phyloP scores from a whole-genome alignment of 2,329 filamentous ascomycete genomes.

The Apiospora saccharicola region DNA sequence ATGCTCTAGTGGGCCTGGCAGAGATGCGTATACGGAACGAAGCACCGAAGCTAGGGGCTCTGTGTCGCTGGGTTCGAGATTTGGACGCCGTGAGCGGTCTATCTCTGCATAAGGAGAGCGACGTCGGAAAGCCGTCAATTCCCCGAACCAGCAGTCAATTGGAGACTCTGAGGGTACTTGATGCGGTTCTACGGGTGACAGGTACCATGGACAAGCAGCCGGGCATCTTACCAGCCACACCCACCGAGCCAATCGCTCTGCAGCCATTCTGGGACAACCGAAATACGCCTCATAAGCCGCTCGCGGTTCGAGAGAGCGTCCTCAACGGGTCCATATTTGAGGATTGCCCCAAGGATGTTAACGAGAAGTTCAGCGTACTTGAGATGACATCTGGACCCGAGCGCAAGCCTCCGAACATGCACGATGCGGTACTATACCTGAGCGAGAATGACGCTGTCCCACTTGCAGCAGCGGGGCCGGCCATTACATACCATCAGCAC shows the following conservation, averaged over 20 bases:
- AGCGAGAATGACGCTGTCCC: constrained; percentile 64
- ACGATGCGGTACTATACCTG: constrained; percentile 71
- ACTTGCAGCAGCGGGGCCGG: constrained; percentile 52
- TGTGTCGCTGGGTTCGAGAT: constrained; percentile 77
- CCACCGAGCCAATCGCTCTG: constrained; percentile 59
- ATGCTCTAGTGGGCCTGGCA: constrained; percentile 70
- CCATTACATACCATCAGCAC: constrained; percentile 64
- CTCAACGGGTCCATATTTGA: constrained; percentile 63
- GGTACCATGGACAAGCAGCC: constrained; percentile 64
- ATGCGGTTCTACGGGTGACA: constrained; percentile 69
- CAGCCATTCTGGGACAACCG: constrained; percentile 69
- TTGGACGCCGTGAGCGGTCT: constrained; percentile 73
- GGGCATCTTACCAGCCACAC: constrained; percentile 40
- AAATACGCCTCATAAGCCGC: constrained; percentile 44
- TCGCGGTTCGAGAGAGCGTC: constrained; percentile 63
- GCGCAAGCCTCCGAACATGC: constrained; percentile 73
- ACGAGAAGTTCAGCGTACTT: constrained; percentile 60
- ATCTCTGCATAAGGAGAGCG: constrained; percentile 59
- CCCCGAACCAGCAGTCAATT: constrained; percentile 54
- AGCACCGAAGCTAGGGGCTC: constrained; percentile 70
- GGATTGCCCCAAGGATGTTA: constrained; percentile 45
- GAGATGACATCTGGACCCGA: constrained; percentile 66
- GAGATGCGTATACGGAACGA: constrained; percentile 75
- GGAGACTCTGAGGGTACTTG: constrained; percentile 67
- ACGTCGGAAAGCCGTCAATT: constrained; percentile 29